Evolutionary conservation across 768 basidiomycete species (phyloP).

Genomic region (Lactarius deliciosus): DNA sequence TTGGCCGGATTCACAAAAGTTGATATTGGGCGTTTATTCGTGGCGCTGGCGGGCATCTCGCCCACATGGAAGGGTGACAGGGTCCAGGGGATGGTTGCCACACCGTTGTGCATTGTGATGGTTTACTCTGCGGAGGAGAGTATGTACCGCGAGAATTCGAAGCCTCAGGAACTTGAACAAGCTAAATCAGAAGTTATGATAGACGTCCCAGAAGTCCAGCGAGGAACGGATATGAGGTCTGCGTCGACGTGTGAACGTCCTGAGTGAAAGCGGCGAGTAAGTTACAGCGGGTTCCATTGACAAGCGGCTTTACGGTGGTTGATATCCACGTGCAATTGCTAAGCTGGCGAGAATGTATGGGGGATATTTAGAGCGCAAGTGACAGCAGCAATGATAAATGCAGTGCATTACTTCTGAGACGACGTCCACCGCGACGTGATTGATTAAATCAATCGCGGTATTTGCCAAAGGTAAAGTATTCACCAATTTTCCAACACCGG

Average conservation of each 20-base stretch:
- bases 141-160: neutral
- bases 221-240: neutral
- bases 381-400: neutral
- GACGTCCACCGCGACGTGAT: neutral
- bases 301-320: conserved; percentile 8
- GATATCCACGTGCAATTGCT: conserved; percentile 3
- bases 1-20: neutral
- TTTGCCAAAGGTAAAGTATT: neutral
- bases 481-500: conserved; percentile 18
- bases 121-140: neutral
- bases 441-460: neutral
- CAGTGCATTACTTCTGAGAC: neutral
- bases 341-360: neutral
- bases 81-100: neutral
- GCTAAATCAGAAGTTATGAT: neutral
- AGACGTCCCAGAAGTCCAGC: neutral
- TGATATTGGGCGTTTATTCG: neutral
- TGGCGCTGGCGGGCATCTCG: neutral
- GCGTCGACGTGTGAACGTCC: conserved; percentile 3
- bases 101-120: neutral
- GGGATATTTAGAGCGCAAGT: neutral
- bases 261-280: neutral
- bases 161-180: neutral
- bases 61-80: neutral
- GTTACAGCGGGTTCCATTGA: neutral